A percentile compares a stretch with the other conserved stretches of the same genome.
phyloP scores from a whole-genome alignment of 2,329 filamentous ascomycete species.

The Penicillium sp. region DNA sequence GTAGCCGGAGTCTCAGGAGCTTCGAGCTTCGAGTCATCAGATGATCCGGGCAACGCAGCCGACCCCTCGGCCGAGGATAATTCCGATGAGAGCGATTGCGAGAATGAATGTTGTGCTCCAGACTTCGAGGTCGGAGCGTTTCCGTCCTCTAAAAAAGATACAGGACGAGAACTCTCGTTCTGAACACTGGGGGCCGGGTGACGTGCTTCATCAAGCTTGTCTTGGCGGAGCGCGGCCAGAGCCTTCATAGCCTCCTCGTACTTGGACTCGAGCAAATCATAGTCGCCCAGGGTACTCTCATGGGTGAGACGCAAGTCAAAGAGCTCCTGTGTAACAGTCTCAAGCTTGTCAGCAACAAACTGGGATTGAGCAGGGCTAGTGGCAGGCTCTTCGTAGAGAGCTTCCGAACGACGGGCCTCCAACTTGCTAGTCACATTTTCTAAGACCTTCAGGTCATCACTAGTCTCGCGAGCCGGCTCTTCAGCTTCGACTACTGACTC shows the following conservation, averaged over 20 bases:
- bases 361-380: conserved; percentile 79
- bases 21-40: conserved; percentile 32
- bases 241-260: conserved; percentile 87
- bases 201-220: conserved; percentile 77
- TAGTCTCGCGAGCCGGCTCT: conserved; percentile 26
- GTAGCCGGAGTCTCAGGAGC: conserved; percentile 46
- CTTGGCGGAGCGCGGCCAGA: conserved; percentile 77
- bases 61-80: conserved; percentile 85
- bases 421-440: conserved; percentile 39
- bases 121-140: conserved; percentile 73
- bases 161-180: conserved; percentile 60
- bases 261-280: conserved; percentile 79
- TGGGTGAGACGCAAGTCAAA: conserved; percentile 90
- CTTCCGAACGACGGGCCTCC: conserved; percentile 25
- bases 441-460: conserved; percentile 41
- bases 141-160: conserved; percentile 83
- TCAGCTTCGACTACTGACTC: conserved; percentile 24
- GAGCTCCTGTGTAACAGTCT: conserved; percentile 87
- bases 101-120: conserved; percentile 72
- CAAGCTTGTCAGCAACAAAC: conserved; percentile 89
- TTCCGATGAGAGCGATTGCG: conserved; percentile 91
- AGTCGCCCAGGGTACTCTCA: conserved; percentile 79
- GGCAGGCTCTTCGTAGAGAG: conserved; percentile 52
- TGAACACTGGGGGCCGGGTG: conserved; percentile 55
- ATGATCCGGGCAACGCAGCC: conserved; percentile 66